phyloP scores from a whole-genome alignment of 306 rosid species.

The Rubus idaeus region DNA sequence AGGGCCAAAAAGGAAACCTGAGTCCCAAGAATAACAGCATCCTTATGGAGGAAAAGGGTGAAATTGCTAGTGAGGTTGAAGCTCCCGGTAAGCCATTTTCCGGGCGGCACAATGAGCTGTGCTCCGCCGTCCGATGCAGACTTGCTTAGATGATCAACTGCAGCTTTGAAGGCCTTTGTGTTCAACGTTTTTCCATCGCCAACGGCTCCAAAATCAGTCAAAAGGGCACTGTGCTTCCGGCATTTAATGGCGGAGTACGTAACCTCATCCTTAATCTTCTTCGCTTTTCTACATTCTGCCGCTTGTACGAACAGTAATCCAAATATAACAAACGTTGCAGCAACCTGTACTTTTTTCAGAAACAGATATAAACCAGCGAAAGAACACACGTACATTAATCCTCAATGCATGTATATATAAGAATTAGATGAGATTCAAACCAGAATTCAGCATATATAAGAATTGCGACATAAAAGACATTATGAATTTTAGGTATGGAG shows the following conservation, averaged over 20 bases:
- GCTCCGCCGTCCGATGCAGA: slow-evolving; percentile 64
- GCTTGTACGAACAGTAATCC: slow-evolving; percentile 24
- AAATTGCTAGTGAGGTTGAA: slow-evolving; percentile 88
- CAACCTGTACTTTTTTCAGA: slow-evolving; percentile 9
- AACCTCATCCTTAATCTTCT: slow-evolving; percentile 8
- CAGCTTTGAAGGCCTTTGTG: slow-evolving; percentile 59
- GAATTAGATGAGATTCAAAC: neutral
- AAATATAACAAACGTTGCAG: neutral
- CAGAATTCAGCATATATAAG: no score
- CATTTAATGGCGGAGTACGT: slow-evolving; percentile 46
- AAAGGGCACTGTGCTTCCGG: slow-evolving; percentile 55
- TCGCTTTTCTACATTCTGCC: slow-evolving; percentile 32
- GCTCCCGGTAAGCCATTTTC: slow-evolving; percentile 85
- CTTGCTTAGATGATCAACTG: slow-evolving; percentile 52
- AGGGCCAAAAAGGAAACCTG: slow-evolving; percentile 43
- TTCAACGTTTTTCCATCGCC: slow-evolving; percentile 78
- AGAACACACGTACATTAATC: neutral
- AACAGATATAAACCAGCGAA: neutral
- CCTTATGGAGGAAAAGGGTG: slow-evolving; percentile 75
- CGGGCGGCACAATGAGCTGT: slow-evolving; percentile 74
- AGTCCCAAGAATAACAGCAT: slow-evolving; percentile 72
- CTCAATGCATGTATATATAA: no score
- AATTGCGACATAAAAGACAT: no score
- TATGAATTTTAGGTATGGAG: neutral
- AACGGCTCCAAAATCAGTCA: slow-evolving; percentile 73